Base-by-base conservation (phyloP, 73 alveolate genomes). In the Paramecium sexaurelia region DNA sequence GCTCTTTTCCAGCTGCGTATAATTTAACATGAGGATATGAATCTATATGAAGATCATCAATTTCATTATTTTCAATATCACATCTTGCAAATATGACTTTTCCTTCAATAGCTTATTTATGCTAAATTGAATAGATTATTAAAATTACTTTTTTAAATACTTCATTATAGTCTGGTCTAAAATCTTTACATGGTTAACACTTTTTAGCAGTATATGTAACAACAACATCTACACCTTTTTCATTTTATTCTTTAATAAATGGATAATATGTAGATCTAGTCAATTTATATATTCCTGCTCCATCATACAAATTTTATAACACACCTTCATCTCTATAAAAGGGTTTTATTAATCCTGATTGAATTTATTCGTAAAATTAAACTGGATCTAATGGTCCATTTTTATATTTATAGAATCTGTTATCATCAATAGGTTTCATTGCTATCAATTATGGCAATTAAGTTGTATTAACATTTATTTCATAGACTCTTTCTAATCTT, bases 261-360 rank as follows among this genome's bases (percentile, higher is more conserved):
- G 43, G 29, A 43, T 78, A 24, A 39, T 78, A 78, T 3, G 90
- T 78, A 22, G 75, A 29, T 40, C 90, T 37, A 19, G 90, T 78
- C 20, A 78, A 22, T 78, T 78, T 78, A 11, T 78, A 78, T 20
- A 78, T 78, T 37, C 90, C 90, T 24, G 90, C 90, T 41, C 90
- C 90, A 78, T 78, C 90, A 78, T 78, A 78, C 19, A 78, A 43
- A 39, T 40, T 24, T 19, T 32, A 9, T 33, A 78, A 78, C 7
- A 78, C 41, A 1, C 90, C 90, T 40, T 78, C 90, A 78, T 78
- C 90, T 43, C 73, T 78, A 22, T 78, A 78, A 26, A 78, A 78
- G 7, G 90, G 75, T 61, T 78, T 78, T 19, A 39, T 37, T 11
- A 10, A 24, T 20, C 90, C 90, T 29, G 43, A 29, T 43, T 9